phyloP scores from a whole-genome alignment of 768 basidiomycete species.

The Lactarius evosmus region DNA sequence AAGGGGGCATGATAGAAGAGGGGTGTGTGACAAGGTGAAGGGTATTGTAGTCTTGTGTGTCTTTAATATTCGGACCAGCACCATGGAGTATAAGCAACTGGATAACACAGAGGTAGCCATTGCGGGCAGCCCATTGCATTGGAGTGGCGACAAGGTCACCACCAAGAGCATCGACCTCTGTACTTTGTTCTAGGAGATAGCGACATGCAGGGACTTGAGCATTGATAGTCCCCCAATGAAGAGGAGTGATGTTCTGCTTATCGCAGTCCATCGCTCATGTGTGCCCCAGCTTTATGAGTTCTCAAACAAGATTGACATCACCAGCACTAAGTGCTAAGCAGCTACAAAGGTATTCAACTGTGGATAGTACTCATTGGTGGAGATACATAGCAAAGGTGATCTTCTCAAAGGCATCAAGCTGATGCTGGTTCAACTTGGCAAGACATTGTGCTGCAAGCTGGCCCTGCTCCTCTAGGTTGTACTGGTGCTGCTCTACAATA shows the following conservation, averaged over 20 bases:
- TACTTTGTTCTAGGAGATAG: no score
- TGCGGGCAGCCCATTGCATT: no score
- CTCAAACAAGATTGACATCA: slow-evolving; percentile 59
- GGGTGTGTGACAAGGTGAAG: slow-evolving; percentile 96
- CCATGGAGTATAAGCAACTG: slow-evolving; percentile 86
- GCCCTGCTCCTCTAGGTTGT: no score
- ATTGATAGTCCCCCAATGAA: slow-evolving; percentile 99
- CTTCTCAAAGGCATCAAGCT: no score
- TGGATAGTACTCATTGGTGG: background rate
- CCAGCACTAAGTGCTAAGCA: slow-evolving; percentile 88
- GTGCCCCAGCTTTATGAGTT: slow-evolving; percentile 66
- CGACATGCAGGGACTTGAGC: no score
- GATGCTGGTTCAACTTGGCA: no score
- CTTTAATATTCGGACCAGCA: slow-evolving; percentile 94
- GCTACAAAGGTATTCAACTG: slow-evolving; percentile 75
- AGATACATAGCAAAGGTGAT: background rate
- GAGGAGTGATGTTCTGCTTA: slow-evolving; percentile 86
- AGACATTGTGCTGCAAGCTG: no score
- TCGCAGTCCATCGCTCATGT: slow-evolving; percentile 80
- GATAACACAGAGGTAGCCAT: slow-evolving; percentile 93
- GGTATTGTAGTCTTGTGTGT: no score
- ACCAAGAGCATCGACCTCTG: no score
- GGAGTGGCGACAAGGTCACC: no score
- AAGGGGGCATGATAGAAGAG: slow-evolving; percentile 88
- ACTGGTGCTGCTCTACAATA: no score